These are phyloP conservation scores for Athelia psychrophila DNA, from an alignment of 1,284 basidiomycete genomes.

Conservation along the genomic window DNA sequence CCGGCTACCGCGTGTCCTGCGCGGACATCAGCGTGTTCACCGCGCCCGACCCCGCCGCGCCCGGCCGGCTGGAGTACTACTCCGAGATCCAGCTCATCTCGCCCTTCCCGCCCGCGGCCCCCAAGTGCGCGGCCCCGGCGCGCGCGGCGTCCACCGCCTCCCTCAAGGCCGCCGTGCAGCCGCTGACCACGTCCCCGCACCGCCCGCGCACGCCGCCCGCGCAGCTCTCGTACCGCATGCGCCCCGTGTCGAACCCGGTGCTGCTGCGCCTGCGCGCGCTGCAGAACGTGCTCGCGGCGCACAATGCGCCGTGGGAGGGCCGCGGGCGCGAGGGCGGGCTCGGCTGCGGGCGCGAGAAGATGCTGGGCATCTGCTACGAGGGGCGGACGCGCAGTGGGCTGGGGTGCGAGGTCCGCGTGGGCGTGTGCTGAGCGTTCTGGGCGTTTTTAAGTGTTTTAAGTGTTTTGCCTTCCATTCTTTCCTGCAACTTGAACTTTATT, in stretches of 20 bases:
- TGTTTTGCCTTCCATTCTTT: no score
- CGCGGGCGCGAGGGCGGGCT: slow-evolving; percentile 40
- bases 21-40: slow-evolving; percentile 25
- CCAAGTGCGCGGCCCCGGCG: slow-evolving; percentile 6
- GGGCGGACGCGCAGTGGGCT: slow-evolving; percentile 53
- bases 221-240: slow-evolving; percentile 20
- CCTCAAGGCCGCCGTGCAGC: slow-evolving; percentile 22
- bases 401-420: slow-evolving; percentile 16
- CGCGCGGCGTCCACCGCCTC: slow-evolving; percentile 34
- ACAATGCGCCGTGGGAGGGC: slow-evolving; percentile 43
- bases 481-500: no score
- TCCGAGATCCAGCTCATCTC: slow-evolving; percentile 25
- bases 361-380: slow-evolving; percentile 56
- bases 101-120: slow-evolving; percentile 11
- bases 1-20: slow-evolving; percentile 43
- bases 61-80: background rate
- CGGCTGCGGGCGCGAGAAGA: slow-evolving; percentile 52
- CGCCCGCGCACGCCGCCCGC: slow-evolving; percentile 13
- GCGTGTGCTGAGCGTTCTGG: background rate
- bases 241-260: slow-evolving; percentile 58
- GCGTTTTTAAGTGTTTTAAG: background rate
- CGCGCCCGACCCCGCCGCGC: background rate
- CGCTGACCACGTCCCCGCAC: slow-evolving; percentile 21
- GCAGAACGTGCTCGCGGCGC: slow-evolving; percentile 44
- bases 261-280: slow-evolving; percentile 54